Evolutionary conservation across 768 basidiomycete species (phyloP).

Genomic region (Tylopilus balloui): DNA sequence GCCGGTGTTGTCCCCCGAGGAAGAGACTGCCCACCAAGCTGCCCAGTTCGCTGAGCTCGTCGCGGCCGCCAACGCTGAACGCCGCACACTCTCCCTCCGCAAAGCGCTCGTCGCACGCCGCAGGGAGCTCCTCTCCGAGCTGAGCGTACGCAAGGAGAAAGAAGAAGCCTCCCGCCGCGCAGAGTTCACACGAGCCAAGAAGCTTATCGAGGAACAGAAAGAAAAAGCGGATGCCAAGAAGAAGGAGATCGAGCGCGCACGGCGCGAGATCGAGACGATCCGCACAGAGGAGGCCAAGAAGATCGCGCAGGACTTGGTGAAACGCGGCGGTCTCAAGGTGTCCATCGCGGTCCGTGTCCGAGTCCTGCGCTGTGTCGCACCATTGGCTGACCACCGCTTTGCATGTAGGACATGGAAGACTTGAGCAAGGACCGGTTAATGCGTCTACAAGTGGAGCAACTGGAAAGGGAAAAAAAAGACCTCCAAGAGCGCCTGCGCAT

Average conservation of each 20-base stretch:
- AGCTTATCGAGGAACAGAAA: slow-evolving; percentile 62
- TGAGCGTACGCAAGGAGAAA: slow-evolving; percentile 80
- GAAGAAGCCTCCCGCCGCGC: slow-evolving; percentile 80
- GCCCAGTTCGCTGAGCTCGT: slow-evolving; percentile 57
- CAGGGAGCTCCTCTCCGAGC: slow-evolving; percentile 78
- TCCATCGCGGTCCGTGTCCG: slow-evolving; percentile 58
- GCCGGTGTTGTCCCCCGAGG: slow-evolving; percentile 36
- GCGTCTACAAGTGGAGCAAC: slow-evolving; percentile 85
- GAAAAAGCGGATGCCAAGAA: slow-evolving; percentile 55
- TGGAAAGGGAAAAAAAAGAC: slow-evolving; percentile 95
- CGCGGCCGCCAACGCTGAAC: slow-evolving; percentile 65
- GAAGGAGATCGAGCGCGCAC: slow-evolving; percentile 76
- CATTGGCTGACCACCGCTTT: background rate
- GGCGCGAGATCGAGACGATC: slow-evolving; percentile 60
- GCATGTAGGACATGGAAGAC: slow-evolving; percentile 66
- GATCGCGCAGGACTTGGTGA: slow-evolving; percentile 78
- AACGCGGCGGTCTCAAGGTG: slow-evolving; percentile 67
- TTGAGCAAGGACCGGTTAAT: slow-evolving; percentile 85
- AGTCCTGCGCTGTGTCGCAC: background rate
- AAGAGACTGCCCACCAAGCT: slow-evolving; percentile 42
- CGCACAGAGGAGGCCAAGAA: slow-evolving; percentile 75
- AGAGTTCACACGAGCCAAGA: slow-evolving; percentile 58
- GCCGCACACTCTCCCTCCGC: slow-evolving; percentile 70
- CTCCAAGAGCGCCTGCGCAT: slow-evolving; percentile 77
- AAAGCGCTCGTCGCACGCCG: slow-evolving; percentile 82